Base-by-base conservation (phyloP, 192 early-diverging fungal species). In the Hyaloraphidium curvatum region DNA sequence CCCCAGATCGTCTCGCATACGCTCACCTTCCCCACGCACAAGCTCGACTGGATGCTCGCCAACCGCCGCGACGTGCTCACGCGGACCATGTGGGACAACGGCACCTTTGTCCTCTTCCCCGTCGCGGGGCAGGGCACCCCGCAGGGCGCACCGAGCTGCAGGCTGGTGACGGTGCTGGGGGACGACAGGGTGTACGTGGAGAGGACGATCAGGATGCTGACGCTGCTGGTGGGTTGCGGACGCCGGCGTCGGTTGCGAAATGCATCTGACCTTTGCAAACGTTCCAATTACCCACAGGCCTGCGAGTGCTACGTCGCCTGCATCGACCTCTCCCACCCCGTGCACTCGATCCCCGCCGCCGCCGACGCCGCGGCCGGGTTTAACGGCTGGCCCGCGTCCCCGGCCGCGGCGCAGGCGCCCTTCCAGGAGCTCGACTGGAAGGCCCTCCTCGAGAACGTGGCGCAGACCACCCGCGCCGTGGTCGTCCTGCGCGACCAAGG, bases 31-130 rank as follows among this genome's bases (percentile, higher is more conserved):
- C 59, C 78, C 4, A 74, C 78, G 5, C 73, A 79, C 28, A 89
- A 89, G 55, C 58, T 85, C 56, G 86, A 89, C 56, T 89, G 83
- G 84, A 69, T 89, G 61, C 60, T 80, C 23, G 62, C 73, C 11
- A 72, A 75, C 55, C 60, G 76, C 28, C 74, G 70, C 29, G 74
- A 81, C 40, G 63, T 77, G 40, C 54, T 89, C 9, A 61, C 62
- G 17, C 64, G 71, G 55, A 81, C 87, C 52, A 84, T 84, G 80
- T 62, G 63, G 29, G 84, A 89, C 58, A 89, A 89, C 69, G 84
- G 73, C 29, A 66, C 77, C 17, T 68, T 75, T 50, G 63, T 86
- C 31, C 40, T 65, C 9, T 37, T 37, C 33, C 33, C 33, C 33
- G 33, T 37, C 9, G n/a, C 7, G 9, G 9, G n/a, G 33, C 33